Conservation (phyloP, 2,329 filamentous ascomycete species). For the Epichloe bromicola region DNA sequence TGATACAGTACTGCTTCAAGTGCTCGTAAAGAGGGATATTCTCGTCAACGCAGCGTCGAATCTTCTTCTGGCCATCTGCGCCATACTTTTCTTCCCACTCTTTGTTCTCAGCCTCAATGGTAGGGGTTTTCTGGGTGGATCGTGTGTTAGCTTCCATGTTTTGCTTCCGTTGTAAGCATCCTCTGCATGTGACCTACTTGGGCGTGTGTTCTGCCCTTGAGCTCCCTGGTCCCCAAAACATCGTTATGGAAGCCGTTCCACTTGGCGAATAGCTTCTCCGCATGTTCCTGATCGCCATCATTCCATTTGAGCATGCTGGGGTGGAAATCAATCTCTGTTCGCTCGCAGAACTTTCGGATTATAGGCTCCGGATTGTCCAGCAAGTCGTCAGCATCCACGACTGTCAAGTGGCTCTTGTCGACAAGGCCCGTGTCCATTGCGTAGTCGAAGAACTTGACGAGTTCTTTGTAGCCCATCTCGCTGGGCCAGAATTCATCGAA, state of each 20-base stretch:
- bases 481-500: constrained; percentile 77
- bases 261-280: constrained; percentile 74
- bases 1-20: constrained; percentile 63
- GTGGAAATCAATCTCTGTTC: constrained; percentile 63
- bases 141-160: neutral
- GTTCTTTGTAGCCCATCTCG: constrained; percentile 84
- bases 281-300: constrained; percentile 58
- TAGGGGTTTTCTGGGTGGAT: constrained; percentile 41
- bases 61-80: constrained; percentile 54
- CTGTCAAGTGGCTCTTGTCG: constrained; percentile 62
- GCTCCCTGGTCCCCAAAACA: constrained; percentile 66
- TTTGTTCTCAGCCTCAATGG: constrained; percentile 50
- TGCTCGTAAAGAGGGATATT: constrained; percentile 70
- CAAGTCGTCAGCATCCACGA: constrained; percentile 88
- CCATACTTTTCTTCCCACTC: constrained; percentile 69
- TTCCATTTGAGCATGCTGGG: constrained; percentile 78
- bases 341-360: constrained; percentile 68
- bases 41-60: constrained; percentile 56
- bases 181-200: constrained; percentile 31
- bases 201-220: constrained; percentile 56
- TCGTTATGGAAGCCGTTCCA: constrained; percentile 97
- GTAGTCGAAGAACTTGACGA: constrained; percentile 79
- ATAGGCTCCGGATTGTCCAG: constrained; percentile 70
- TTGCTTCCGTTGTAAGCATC: neutral
- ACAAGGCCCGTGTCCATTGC: constrained; percentile 56